Conservation (phyloP, 129 eudicot species). For the Lactuca sativa region DNA sequence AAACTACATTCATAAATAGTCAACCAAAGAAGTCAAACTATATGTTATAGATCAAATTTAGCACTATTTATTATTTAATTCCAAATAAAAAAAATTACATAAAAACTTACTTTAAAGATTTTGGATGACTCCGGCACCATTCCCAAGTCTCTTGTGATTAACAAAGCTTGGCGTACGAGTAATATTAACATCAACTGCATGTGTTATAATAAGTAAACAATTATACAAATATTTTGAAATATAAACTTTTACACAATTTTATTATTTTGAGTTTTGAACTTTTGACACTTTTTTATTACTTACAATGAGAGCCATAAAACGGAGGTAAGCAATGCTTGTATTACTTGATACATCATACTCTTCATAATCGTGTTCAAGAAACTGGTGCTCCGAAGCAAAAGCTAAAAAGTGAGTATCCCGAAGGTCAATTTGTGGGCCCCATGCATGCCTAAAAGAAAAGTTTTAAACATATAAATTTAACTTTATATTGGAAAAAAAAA, state of each 20-base stretch:
- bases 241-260: not conserved
- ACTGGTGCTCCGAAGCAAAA: conserved; percentile 62
- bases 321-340: conserved; percentile 60
- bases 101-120: conserved; percentile 47
- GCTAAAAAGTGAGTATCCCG: conserved; percentile 62
- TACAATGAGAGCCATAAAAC: conserved; percentile 57
- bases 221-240: not conserved
- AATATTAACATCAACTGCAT: conserved; percentile 71
- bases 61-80: not conserved
- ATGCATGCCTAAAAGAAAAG: conserved; percentile 51
- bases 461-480: not conserved
- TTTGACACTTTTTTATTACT: conserved; percentile 17
- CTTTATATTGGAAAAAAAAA: conserved; percentile 8
- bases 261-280: not conserved
- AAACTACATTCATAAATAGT: conserved; percentile 23
- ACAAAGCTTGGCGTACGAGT: conserved; percentile 62
- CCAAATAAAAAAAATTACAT: not conserved
- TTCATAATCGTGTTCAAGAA: conserved; percentile 70
- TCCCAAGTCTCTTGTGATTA: conserved; percentile 58
- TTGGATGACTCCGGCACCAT: conserved; percentile 54
- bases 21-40: not conserved
- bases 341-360: conserved; percentile 61
- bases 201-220: conserved; percentile 7
- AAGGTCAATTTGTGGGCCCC: conserved; percentile 71
- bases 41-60: not conserved